A percentile compares a stretch with the other conserved stretches of the same genome.
Conservation (phyloP, 176 grass and related monocot species). For the Cenchrus americanus region DNA sequence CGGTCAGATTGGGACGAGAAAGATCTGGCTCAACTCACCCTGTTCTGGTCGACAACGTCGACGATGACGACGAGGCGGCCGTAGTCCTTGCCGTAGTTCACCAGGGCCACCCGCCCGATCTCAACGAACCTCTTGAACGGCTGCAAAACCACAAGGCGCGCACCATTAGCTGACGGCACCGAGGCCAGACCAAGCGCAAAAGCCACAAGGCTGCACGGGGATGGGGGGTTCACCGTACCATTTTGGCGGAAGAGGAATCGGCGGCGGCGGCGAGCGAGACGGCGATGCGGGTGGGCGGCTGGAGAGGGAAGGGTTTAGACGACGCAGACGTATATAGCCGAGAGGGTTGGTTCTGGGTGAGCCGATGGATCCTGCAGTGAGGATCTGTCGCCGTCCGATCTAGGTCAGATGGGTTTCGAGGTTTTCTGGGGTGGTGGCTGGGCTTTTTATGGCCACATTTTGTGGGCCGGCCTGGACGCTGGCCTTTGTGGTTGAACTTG, state of each 20-base stretch:
- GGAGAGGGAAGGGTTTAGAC: slow-evolving; percentile 20
- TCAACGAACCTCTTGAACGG: slow-evolving; percentile 90
- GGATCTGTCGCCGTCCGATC: slow-evolving; percentile 37
- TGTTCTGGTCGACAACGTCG: slow-evolving; percentile 81
- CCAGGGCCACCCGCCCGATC: slow-evolving; percentile 83
- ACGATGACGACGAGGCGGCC: slow-evolving; percentile 89
- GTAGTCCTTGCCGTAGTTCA: slow-evolving; percentile 94
- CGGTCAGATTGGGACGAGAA: background rate
- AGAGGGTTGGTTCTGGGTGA: background rate
- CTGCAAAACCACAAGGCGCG: slow-evolving; percentile 30
- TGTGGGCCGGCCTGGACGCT: background rate
- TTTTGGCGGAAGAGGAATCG: slow-evolving; percentile 46
- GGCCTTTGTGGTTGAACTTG: too few species aligned
- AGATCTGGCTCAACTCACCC: slow-evolving; percentile 54
- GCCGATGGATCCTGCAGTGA: slow-evolving; percentile 12
- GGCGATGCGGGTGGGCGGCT: background rate
- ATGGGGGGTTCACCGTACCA: slow-evolving; percentile 31
- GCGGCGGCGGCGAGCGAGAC: background rate
- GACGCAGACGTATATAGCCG: slow-evolving; percentile 25
- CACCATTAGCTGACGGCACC: background rate
- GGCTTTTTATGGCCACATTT: background rate
- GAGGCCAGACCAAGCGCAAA: background rate
- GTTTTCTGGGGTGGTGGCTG: background rate
- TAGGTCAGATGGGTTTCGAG: slow-evolving; percentile 17
- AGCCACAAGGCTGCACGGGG: background rate